Conservation (phyloP, 768 basidiomycete genomes). For the Amanita pallidorosea region DNA sequence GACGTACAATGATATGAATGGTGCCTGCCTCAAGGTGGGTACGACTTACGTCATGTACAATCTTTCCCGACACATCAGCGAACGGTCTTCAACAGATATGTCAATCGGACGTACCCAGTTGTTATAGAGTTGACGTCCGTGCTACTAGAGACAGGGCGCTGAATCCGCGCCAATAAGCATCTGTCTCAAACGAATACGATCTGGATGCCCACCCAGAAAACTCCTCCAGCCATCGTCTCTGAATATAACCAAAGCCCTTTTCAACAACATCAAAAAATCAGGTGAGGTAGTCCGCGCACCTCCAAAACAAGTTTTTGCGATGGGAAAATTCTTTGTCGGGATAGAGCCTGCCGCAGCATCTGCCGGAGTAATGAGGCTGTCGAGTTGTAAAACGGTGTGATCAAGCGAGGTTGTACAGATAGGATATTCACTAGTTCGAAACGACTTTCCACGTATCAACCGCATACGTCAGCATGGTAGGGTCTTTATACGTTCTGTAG, state of each 20-base stretch:
- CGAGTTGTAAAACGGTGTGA: not conserved
- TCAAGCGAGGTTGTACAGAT: not conserved
- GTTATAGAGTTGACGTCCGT: not conserved
- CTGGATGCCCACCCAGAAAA: conserved; percentile 35
- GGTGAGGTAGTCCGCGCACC: conserved; percentile 15
- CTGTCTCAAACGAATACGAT: conserved; percentile 27
- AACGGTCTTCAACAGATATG: not conserved
- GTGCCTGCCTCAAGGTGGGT: not conserved
- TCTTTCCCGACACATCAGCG: not conserved
- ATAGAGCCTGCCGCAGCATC: conserved; percentile 24
- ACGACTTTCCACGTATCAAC: conserved; percentile 39
- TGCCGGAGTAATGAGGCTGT: conserved; percentile 31
- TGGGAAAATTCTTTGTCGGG: conserved; percentile 29
- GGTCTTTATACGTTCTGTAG: conserved; percentile 35
- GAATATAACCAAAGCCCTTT: not conserved
- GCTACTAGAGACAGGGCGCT: not conserved
- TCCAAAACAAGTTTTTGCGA: conserved; percentile 33
- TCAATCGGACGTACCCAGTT: not conserved
- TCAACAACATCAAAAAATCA: not conserved
- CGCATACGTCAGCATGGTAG: conserved; percentile 29
- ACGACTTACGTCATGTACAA: not conserved
- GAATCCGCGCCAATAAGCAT: conserved; percentile 21
- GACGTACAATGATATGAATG: not conserved
- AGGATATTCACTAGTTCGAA: conserved; percentile 27
- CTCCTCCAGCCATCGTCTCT: conserved; percentile 43